Evolutionary conservation across 2,329 filamentous ascomycete genomes (phyloP), one percentile per base, ranked within the genome.

Genomic region (Periconia sp.): DNA sequence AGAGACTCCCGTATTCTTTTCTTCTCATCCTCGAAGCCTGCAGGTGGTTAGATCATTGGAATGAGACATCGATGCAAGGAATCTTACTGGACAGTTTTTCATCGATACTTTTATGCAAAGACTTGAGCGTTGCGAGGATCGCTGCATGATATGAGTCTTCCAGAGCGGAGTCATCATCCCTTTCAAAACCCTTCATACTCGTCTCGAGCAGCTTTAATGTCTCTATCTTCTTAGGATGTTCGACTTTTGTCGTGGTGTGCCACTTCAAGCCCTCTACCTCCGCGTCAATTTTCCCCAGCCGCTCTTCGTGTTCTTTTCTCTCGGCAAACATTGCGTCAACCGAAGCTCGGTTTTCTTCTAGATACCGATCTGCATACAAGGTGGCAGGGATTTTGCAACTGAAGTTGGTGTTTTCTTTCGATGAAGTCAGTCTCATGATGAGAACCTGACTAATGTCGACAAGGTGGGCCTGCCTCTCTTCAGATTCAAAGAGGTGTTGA

Each of bases 281-380:
- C 1, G 51, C 46, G 3, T 70, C 65, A 7, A 77, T 65, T 18
- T 59, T 61, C 11, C 47, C 50, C 23, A 65, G 35, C 25, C 59
- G 43, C 13, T 56, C 46, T 36, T 66, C 66, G 32, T 60, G 62
- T 21, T 66, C 47, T 16, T 57, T 58, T 41, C 71, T 71, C 15
- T 73, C 56, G 17, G 56, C 48, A n/a, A 78, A 75, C 43, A 83
- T 74, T 7, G 73, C 69, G 30, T 71, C 71, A 12, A 78, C 73
- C 8, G 73, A 57, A 2, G 72, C 70, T 41, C 74, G 71, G 45
- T 78, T 80, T 48, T 73, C 69, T 35, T 78, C 71, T 32, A 84
- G 68, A 59, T 86, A 86, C 32, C 82, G 76, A 64, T 86, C 83
- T 4, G 79, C 74, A 50, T 82, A 83, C 56, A 83, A 76, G 2